These are phyloP conservation scores for Cyberlindnera sargentensis DNA, from an alignment of 805 yeast genomes.

Conservation along the genomic window DNA sequence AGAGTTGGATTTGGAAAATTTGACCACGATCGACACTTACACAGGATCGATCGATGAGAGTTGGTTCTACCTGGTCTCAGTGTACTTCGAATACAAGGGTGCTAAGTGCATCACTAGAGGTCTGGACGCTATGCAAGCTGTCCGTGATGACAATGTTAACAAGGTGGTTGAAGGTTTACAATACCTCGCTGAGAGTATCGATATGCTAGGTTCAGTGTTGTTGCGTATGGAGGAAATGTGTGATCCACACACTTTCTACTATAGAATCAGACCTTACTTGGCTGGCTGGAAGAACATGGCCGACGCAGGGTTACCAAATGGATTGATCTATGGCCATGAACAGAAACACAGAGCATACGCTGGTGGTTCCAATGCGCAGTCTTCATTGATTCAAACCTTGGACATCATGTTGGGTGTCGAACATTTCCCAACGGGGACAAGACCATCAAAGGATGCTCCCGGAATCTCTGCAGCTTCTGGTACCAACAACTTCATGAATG, in stretches of 20 bases:
- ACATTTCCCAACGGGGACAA: conserved; percentile 72
- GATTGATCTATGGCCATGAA: conserved; percentile 72
- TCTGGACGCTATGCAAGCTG: conserved; percentile 53
- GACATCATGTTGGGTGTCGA: conserved; percentile 71
- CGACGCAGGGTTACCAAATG: conserved; percentile 73
- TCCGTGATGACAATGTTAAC: conserved; percentile 37
- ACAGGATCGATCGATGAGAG: conserved; percentile 89
- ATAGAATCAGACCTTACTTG: conserved; percentile 76
- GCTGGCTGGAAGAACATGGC: conserved; percentile 96
- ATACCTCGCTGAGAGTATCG: conserved; percentile 66
- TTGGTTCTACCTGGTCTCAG: conserved; percentile 90
- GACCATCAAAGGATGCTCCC: conserved; percentile 21
- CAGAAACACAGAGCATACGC: conserved; percentile 48
- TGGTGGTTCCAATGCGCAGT: conserved; percentile 94
- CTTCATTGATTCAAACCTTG: conserved; percentile 80
- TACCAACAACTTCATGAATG: conserved; percentile 54
- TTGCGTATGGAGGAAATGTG: conserved; percentile 89
- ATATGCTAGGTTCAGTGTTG: conserved; percentile 62
- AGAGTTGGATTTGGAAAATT: conserved; percentile 49
- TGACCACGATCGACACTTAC: conserved; percentile 76
- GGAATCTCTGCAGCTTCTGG: conserved; percentile 25
- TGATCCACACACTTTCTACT: conserved; percentile 88
- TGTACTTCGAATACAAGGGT: conserved; percentile 78
- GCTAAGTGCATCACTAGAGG: conserved; percentile 66
- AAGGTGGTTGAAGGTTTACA: conserved; percentile 45